Base-by-base conservation (phyloP, 371 early-diverging fungal species). In the Capillidium rhysosporum region DNA sequence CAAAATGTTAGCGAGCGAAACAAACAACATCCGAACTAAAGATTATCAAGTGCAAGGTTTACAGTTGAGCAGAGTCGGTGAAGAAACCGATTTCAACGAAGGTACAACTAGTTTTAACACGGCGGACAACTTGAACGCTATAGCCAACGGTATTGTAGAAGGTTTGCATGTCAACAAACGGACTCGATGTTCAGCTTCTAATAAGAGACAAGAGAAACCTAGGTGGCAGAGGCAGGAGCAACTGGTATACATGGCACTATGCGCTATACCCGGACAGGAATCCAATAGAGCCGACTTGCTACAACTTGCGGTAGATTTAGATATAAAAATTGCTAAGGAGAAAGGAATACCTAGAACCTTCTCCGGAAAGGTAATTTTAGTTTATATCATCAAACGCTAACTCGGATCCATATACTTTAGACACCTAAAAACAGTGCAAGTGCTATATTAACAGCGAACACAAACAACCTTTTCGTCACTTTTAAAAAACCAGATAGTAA, bases 221-320 rank as follows among this genome's bases (percentile, higher is more conserved):
- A 69, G 90, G 25, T 89, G 90, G 90, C 86, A 85, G 49, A 86
- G 77, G 52, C 90, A 89, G 59, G 76, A 79, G 29, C 85, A 83
- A 64, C 66, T 89, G 61, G 66, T 89, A 56, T 83, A 79, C 59
- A 63, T 87, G 53, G 83, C 86, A 2, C 62, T 89, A 41, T 65
- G 84, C 16, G 69, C 83, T 56, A 69, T 73, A 57, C 77, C 82
- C 9, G 70, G 69, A 26, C 65, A 71, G 29, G 76, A 75, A 2
- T 66, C 80, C 38, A 68, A 84, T 5, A 69, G 88, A 10, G 75
- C 72, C 26, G 78, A 82, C 18, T 62, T 89, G 30, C 81, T 89
- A 44, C 69, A 71, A 45, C 70, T 67, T 18, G 86, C 87, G 1
- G 66, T 89, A 16, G 75, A 69, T 10, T 55, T 86, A 46, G 90